Evolutionary conservation across 306 rosid species (phyloP), one percentile per base, ranked within the genome.

Genomic region (Quercus agrifolia): DNA sequence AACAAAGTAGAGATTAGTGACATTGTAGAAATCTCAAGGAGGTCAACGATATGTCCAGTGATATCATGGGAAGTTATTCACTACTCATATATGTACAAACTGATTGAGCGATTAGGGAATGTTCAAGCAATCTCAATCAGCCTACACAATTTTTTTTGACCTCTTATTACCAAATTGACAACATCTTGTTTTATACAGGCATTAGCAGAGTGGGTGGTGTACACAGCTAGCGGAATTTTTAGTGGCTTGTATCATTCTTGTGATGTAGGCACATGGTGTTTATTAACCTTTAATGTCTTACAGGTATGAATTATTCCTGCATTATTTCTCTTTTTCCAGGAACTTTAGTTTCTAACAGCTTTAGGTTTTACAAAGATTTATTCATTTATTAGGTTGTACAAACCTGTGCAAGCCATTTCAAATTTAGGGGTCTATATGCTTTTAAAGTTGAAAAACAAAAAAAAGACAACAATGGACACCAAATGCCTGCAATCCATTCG

Each of bases 251-350:
- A 95, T 77, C 99, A 95, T 88, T 98, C 98, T 51, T 95, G 99
- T 80, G 99, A 95, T 52, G 99, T 95, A 44, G 99, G 99, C 68
- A 83, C 98, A 28, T 93, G 99, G 99, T 95, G 99, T 85, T 84
- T 88, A 66, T 82, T 95, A 83, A 80, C 46, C 80, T 95, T 74
- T 59, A 78, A 76, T 74, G 96, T 87, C 72, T 87, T 95, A 64
- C 99, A 91, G 98, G 99, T 95, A 77, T 70, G 66, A 61, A 28
- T 73, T 70, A 67, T 82, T 56, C 77, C 58, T 72, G 70, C 57
- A 56, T 23, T 21, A 28, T 77, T 83, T 75, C 46, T 17, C 74
- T 7, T 13, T 61, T 27, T 11, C 15, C 21, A 25, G 20, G 27
- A 30, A 72, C 25, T n/a, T 11, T 27, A n/a, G 58, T 58, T 46